phyloP scores from a whole-genome alignment of 805 yeast genomes.

The Starmerella vitae region DNA sequence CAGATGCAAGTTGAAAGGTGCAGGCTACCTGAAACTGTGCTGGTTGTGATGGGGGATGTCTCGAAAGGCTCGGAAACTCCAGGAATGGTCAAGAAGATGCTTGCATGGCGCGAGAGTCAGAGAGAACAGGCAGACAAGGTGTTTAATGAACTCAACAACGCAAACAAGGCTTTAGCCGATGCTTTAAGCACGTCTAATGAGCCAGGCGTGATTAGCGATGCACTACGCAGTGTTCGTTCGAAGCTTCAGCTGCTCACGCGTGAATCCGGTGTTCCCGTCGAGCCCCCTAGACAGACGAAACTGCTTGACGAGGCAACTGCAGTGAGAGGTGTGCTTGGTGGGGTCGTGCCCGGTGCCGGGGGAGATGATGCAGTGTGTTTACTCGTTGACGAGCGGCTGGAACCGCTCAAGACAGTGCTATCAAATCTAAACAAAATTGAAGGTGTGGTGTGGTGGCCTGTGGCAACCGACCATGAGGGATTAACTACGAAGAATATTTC shows the following conservation, averaged over 20 bases:
- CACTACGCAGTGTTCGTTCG: slow-evolving; percentile 35
- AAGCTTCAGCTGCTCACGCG: slow-evolving; percentile 48
- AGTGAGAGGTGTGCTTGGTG: slow-evolving; percentile 71
- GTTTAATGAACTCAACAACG: slow-evolving; percentile 42
- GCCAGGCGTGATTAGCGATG: slow-evolving; percentile 17
- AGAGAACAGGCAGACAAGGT: slow-evolving; percentile 39
- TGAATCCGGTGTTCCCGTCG: slow-evolving; percentile 70
- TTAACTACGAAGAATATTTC: too few species aligned
- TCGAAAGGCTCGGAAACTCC: slow-evolving; percentile 91
- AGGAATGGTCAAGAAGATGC: slow-evolving; percentile 63
- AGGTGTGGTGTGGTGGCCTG: slow-evolving; percentile 34
- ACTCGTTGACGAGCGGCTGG: slow-evolving; percentile 39
- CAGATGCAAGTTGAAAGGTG: slow-evolving; percentile 41
- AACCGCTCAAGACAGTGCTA: slow-evolving; percentile 19
- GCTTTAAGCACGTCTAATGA: slow-evolving; percentile 32
- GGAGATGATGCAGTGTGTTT: slow-evolving; percentile 88
- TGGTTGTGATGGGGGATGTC: slow-evolving; percentile 84
- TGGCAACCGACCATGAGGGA: slow-evolving; percentile 34
- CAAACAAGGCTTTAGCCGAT: slow-evolving; percentile 45
- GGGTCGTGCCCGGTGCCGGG: slow-evolving; percentile 98
- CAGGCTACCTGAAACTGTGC: slow-evolving; percentile 52
- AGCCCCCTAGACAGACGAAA: slow-evolving; percentile 63
- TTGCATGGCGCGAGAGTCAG: slow-evolving; percentile 47
- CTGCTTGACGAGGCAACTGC: slow-evolving; percentile 45
- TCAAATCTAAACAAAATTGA: slow-evolving; percentile 19